phyloP scores from a whole-genome alignment of 2,329 filamentous ascomycete genomes.

The Thelonectria olida region DNA sequence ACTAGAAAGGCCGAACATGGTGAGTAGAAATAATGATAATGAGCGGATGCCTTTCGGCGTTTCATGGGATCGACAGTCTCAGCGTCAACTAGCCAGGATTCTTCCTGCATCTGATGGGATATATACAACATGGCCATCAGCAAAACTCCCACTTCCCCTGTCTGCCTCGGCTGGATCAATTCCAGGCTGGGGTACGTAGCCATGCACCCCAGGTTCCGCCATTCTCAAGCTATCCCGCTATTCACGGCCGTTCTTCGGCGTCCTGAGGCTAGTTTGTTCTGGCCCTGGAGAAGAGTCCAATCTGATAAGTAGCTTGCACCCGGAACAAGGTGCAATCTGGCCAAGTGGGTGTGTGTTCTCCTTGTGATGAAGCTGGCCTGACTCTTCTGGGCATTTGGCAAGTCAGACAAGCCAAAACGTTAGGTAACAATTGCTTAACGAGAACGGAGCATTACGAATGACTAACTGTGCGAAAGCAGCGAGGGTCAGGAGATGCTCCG shows the following conservation, averaged over 20 bases:
- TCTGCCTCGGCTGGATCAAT: constrained; percentile 13
- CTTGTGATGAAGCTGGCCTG: constrained; percentile 10
- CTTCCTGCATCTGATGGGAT: constrained; percentile 13
- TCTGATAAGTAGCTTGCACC: background rate
- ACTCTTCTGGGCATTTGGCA: constrained; percentile 10
- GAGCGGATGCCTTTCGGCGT: constrained; percentile 33
- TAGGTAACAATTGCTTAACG: constrained; percentile 23
- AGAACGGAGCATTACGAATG: constrained; percentile 21
- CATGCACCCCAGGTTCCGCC: constrained; percentile 34
- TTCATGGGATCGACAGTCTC: constrained; percentile 22
- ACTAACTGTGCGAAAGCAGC: background rate
- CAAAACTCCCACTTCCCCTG: background rate
- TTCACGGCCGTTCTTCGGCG: constrained; percentile 33
- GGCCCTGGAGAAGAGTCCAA: background rate
- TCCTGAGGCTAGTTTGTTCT: background rate
- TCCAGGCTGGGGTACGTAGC: constrained; percentile 23
- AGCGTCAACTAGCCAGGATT: constrained; percentile 20
- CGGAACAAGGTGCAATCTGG: background rate
- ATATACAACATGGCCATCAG: constrained; percentile 5
- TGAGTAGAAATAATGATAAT: constrained; percentile 12
- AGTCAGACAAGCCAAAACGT: constrained; percentile 24
- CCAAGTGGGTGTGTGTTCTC: background rate
- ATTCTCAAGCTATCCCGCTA: constrained; percentile 8
- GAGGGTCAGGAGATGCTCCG: constrained; percentile 1
- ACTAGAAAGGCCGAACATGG: constrained; percentile 30